These are phyloP conservation scores for Elsinoe batatas DNA, from an alignment of 2,329 filamentous ascomycete species.

Conservation along the genomic window DNA sequence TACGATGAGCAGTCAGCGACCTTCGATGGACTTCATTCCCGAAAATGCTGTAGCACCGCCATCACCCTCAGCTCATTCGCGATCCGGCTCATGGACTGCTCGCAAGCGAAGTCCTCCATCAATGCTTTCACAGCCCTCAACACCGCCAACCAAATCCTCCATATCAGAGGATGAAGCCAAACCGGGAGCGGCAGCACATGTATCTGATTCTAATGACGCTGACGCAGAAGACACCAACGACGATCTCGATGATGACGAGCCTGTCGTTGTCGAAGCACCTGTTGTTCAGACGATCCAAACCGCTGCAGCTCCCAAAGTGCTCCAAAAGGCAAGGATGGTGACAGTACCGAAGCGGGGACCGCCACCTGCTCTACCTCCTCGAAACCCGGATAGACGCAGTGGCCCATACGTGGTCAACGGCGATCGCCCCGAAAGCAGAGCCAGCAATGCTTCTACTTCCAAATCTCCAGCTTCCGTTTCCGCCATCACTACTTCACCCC, in stretches of 20 bases:
- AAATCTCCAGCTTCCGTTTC: background rate
- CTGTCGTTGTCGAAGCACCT: conserved; percentile 49
- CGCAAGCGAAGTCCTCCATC: background rate
- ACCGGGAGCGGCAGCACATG: conserved; percentile 28
- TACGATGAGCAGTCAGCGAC: conserved; percentile 9
- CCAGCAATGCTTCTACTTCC: conserved; percentile 12
- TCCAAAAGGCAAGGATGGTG: conserved; percentile 66
- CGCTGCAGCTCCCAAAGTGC: conserved; percentile 28
- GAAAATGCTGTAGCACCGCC: conserved; percentile 19
- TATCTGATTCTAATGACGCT: conserved; percentile 32
- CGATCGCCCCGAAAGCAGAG: conserved; percentile 15
- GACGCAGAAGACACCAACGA: conserved; percentile 42
- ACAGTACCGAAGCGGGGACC: conserved; percentile 73
- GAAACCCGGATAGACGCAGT: conserved; percentile 54
- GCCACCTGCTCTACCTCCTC: conserved; percentile 67
- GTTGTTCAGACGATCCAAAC: conserved; percentile 61
- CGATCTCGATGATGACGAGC: conserved; percentile 37
- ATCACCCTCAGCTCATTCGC: conserved; percentile 6
- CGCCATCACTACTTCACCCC: background rate
- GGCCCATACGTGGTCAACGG: conserved; percentile 27
- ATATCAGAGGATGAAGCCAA: conserved; percentile 18
- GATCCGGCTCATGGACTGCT: conserved; percentile 2
- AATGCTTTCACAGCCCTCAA: conserved; percentile 6
- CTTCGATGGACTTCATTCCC: conserved; percentile 27
- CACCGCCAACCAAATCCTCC: conserved; percentile 11